Evolutionary conservation across 495 filamentous ascomycete genomes (phyloP).

Genomic region (Penicillium silybi): DNA sequence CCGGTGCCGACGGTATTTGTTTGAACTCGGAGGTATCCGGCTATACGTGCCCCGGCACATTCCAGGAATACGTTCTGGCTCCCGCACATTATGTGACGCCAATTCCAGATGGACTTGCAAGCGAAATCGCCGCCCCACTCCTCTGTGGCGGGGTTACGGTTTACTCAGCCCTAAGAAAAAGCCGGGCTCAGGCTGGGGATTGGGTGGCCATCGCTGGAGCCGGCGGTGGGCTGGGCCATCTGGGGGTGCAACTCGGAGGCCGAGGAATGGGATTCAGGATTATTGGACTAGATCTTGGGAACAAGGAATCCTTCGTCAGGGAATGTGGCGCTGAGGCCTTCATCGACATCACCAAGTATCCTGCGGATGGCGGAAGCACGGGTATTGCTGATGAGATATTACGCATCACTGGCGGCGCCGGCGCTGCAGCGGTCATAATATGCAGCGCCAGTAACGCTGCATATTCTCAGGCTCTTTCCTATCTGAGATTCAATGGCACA

Average conservation of each 20-base stretch:
- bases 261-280: conserved; percentile 37
- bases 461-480: conserved; percentile 44
- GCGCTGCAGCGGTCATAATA: conserved; percentile 53
- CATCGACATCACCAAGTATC: conserved; percentile 4
- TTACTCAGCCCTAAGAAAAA: conserved; percentile 47
- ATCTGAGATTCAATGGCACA: conserved; percentile 52
- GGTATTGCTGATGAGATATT: background rate
- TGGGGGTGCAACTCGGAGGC: conserved; percentile 50
- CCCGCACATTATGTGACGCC: conserved; percentile 51
- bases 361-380: background rate
- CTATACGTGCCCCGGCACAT: background rate
- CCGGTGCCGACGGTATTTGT: background rate
- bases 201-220: conserved; percentile 42
- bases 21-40: background rate
- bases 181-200: conserved; percentile 45
- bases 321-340: conserved; percentile 5
- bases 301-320: background rate
- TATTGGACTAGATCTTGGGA: conserved; percentile 20
- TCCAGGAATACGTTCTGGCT: background rate
- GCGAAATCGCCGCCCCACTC: conserved; percentile 52
- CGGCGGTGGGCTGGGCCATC: conserved; percentile 54
- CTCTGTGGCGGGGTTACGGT: conserved; percentile 49
- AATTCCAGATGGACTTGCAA: conserved; percentile 50
- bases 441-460: conserved; percentile 52
- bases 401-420: conserved; percentile 27